Percentiles rank a stretch among this genome's conserved stretches.
phyloP scores from a whole-genome alignment of 2,329 filamentous ascomycete species.

The Ophiostoma ips region DNA sequence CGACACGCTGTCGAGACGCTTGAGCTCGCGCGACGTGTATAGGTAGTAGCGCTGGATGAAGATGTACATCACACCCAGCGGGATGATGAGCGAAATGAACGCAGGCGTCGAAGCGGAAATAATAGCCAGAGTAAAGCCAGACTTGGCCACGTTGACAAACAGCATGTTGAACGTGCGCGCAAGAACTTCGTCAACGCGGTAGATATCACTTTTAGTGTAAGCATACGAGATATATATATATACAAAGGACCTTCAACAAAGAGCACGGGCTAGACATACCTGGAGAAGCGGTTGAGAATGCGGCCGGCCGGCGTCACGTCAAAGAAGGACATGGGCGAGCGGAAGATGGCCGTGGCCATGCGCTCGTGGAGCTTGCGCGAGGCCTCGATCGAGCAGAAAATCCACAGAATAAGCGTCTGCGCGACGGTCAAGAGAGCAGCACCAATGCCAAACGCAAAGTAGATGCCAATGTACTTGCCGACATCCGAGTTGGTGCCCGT shows the following conservation, averaged over 20 bases:
- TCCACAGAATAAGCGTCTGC: conserved; percentile 93
- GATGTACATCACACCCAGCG: conserved; percentile 67
- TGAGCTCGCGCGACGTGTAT: conserved; percentile 87
- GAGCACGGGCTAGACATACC: conserved; percentile 18
- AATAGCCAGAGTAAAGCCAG: conserved; percentile 71
- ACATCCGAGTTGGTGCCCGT: conserved; percentile 57
- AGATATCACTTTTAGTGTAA: conserved; percentile 41
- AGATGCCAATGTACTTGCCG: conserved; percentile 86
- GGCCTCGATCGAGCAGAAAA: conserved; percentile 98
- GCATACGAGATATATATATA: background rate
- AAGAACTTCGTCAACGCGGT: conserved; percentile 79
- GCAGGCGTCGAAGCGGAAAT: conserved; percentile 70
- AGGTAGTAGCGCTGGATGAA: conserved; percentile 97
- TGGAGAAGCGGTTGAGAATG: conserved; percentile 92
- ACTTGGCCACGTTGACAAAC: conserved; percentile 61
- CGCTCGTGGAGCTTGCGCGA: conserved; percentile 92
- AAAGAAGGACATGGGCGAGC: conserved; percentile 97
- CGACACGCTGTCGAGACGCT: conserved; percentile 87
- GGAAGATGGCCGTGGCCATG: conserved; percentile 95
- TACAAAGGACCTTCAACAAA: background rate
- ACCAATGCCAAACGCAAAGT: conserved; percentile 88
- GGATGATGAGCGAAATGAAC: conserved; percentile 70
- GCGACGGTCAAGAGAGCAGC: conserved; percentile 72
- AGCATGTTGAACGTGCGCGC: conserved; percentile 97
- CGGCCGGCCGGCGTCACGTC: conserved; percentile 94